These are phyloP conservation scores for Ananas comosus DNA, from an alignment of 176 grass and related monocot species.

Conservation along the genomic window DNA sequence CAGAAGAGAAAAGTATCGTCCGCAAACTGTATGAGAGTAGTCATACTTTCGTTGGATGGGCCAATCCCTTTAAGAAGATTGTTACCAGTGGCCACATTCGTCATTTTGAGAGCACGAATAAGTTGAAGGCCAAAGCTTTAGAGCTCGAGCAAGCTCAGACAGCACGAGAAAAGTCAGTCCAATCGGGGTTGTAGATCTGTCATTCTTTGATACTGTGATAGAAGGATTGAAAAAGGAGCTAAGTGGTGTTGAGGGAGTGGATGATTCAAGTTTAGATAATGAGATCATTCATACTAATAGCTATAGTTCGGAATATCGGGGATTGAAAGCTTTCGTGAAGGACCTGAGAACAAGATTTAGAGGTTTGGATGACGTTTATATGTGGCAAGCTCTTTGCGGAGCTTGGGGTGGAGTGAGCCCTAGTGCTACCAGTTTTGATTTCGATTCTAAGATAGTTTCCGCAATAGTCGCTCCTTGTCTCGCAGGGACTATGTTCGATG, in stretches of 20 bases:
- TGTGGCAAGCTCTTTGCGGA: constrained; percentile 21
- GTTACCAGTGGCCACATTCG: too few species aligned
- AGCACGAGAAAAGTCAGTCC: constrained; percentile 1
- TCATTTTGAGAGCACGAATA: too few species aligned
- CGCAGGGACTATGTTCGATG: constrained; percentile 14
- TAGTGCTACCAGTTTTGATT: not conserved
- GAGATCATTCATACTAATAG: not conserved
- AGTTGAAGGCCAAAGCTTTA: too few species aligned
- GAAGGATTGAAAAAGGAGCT: not conserved
- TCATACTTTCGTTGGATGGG: too few species aligned
- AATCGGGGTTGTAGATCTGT: not conserved
- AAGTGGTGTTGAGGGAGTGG: not conserved
- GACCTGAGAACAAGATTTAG: constrained; percentile 13
- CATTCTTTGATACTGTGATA: not conserved
- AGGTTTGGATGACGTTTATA: constrained; percentile 18
- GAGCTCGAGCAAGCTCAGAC: not conserved
- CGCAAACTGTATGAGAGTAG: too few species aligned
- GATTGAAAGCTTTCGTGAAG: constrained; percentile 6
- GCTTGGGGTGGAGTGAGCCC: constrained; percentile 23
- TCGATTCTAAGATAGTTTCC: not conserved
- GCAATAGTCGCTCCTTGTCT: constrained; percentile 3
- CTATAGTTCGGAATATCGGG: not conserved
- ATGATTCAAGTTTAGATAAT: not conserved
- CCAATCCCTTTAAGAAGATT: too few species aligned
- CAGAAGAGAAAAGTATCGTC: too few species aligned